These are phyloP conservation scores for Trypethelium eluteriae DNA, from an alignment of 495 filamentous ascomycete genomes.

Conservation along the genomic window DNA sequence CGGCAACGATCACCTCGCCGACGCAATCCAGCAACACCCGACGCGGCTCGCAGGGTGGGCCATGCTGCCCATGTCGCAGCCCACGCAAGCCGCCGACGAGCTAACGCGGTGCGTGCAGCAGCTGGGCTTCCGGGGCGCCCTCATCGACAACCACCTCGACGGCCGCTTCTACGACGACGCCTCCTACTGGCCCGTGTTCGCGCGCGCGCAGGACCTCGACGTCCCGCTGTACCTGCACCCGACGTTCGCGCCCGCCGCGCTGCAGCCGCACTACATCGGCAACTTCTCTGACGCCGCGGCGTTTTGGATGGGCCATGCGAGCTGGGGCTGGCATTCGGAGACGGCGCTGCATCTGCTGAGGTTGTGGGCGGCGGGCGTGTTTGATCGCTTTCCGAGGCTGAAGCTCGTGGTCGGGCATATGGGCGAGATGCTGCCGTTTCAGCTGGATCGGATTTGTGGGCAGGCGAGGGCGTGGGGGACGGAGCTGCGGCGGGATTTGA, in stretches of 20 bases:
- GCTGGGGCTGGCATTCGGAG: slow-evolving; percentile 44
- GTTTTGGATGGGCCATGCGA: slow-evolving; percentile 33
- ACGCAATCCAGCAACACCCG: slow-evolving; percentile 39
- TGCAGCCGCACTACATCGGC: slow-evolving; percentile 35
- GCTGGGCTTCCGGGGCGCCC: slow-evolving; percentile 47
- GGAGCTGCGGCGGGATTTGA: slow-evolving; percentile 8
- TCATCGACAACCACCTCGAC: slow-evolving; percentile 49
- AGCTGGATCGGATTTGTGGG: slow-evolving; percentile 14
- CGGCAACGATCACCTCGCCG: slow-evolving; percentile 49
- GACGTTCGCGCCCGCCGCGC: slow-evolving; percentile 35
- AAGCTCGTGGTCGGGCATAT: slow-evolving; percentile 44
- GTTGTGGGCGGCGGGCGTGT: slow-evolving; percentile 41
- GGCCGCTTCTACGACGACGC: slow-evolving; percentile 43
- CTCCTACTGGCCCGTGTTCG: slow-evolving; percentile 45
- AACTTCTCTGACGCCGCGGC: slow-evolving; percentile 35
- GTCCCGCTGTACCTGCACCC: slow-evolving; percentile 57
- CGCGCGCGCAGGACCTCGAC: slow-evolving; percentile 44
- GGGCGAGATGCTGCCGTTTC: slow-evolving; percentile 27
- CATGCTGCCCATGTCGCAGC: slow-evolving; percentile 44
- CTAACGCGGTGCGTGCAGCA: slow-evolving; percentile 41
- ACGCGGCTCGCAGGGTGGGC: slow-evolving; percentile 50
- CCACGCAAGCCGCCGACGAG: slow-evolving; percentile 42
- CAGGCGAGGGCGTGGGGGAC: background rate
- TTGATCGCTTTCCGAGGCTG: slow-evolving; percentile 42
- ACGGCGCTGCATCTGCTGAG: slow-evolving; percentile 40